Conservation (phyloP, 176 grass and related monocot species). For the maize (Zea mays) region Zm-B73-REFERENCE-NAM-5.0 NC_050100.1:164822001-164822500, state of each 20-base stretch:
- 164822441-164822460: background rate
- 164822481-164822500: background rate
- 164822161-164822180: constrained; percentile 7
- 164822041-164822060: constrained; percentile 8
- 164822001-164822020: background rate
- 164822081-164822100: constrained; percentile 21
- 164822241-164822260: constrained; percentile 7
- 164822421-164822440: constrained; percentile 6
- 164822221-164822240: constrained; percentile 18
- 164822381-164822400: background rate
- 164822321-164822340: background rate
- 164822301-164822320: constrained; percentile 7
- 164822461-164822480: background rate
- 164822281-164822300: constrained; percentile 2
- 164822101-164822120: background rate
- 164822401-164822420: background rate
- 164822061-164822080: constrained; percentile 8
- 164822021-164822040: background rate
- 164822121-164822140: constrained; percentile 1
- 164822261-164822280: constrained; percentile 17
- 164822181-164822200: constrained; percentile 13
- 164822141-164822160: constrained; percentile 8
- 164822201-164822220: constrained; percentile 17
- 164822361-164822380: background rate
- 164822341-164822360: background rate